A percentile compares a stretch with the other conserved stretches of the same genome.
Evolutionary conservation across 208 protist genomes (phyloP).

Genomic region (Wallacemonas collosoma): DNA sequence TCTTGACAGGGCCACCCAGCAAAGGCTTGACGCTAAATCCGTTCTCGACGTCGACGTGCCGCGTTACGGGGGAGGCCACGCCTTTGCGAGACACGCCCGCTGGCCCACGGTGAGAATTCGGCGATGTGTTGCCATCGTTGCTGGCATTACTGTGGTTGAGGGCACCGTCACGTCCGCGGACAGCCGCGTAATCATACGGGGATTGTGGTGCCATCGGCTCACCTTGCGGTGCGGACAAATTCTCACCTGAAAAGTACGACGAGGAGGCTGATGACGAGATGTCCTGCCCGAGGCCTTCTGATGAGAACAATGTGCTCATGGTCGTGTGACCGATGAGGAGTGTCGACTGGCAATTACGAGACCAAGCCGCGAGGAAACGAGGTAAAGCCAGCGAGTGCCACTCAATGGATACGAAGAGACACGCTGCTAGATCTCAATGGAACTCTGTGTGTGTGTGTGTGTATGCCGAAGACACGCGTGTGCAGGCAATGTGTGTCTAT

Average conservation of each 20-base stretch:
- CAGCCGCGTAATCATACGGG: not conserved
- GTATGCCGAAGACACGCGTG: too few relatives aligned
- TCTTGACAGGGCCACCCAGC: not conserved
- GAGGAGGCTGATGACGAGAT: slow-evolving; percentile 31
- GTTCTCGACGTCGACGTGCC: slow-evolving; percentile 11
- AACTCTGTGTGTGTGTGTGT: too few relatives aligned
- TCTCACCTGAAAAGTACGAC: slow-evolving; percentile 26
- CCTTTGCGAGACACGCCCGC: not conserved
- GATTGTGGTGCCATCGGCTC: not conserved
- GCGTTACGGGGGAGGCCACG: not conserved
- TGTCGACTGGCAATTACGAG: too few relatives aligned
- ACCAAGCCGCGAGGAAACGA: too few relatives aligned
- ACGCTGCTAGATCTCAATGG: too few relatives aligned
- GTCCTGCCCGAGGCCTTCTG: slow-evolving; percentile 16
- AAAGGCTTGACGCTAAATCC: not conserved
- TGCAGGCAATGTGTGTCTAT: too few relatives aligned
- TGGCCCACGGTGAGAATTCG: not conserved
- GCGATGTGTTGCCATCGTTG: slow-evolving; percentile 2
- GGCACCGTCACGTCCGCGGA: not conserved
- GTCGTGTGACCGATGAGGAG: too few relatives aligned
- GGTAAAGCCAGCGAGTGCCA: too few relatives aligned
- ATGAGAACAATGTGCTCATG: not conserved
- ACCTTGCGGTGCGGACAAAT: not conserved
- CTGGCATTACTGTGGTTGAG: slow-evolving; percentile 17
- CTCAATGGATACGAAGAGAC: too few relatives aligned